Evolutionary conservation across 83 land plant genomes (phyloP).

Genomic region (Picea engelmannii): DNA sequence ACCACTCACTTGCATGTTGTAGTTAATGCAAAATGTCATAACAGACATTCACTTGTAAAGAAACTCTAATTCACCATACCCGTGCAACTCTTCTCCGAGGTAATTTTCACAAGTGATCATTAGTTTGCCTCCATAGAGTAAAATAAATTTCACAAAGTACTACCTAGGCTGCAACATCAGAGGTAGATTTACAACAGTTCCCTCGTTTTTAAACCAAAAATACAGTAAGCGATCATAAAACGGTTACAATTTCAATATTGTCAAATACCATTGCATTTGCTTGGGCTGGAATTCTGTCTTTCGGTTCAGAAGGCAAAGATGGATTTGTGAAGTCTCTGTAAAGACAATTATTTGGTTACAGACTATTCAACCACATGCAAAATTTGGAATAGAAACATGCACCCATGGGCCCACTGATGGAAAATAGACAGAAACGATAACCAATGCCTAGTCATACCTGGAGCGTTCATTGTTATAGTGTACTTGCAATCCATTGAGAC

Average conservation of each 20-base stretch:
- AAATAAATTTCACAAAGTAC: too few species aligned
- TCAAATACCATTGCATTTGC: constrained; percentile 14
- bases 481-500: constrained; percentile 94
- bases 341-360: not conserved
- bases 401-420: not conserved
- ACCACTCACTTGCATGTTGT: not conserved
- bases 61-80: too few species aligned
- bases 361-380: not conserved
- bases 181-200: too few species aligned
- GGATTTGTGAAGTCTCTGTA: constrained; percentile 80
- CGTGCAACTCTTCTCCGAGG: too few species aligned
- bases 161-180: too few species aligned
- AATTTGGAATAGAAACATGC: not conserved
- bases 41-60: too few species aligned
- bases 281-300: constrained; percentile 33
- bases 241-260: not conserved
- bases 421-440: not conserved
- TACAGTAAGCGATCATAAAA: not conserved
- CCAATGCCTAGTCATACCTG: constrained; percentile 43
- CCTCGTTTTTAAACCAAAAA: too few species aligned
- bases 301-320: constrained; percentile 67
- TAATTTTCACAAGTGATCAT: too few species aligned
- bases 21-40: too few species aligned
- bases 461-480: constrained; percentile 97
- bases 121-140: too few species aligned